Evolutionary conservation across 192 early-diverging fungal species (phyloP), one percentile per base, ranked within the genome.

Genomic region (Chytriomyces sp.): DNA sequence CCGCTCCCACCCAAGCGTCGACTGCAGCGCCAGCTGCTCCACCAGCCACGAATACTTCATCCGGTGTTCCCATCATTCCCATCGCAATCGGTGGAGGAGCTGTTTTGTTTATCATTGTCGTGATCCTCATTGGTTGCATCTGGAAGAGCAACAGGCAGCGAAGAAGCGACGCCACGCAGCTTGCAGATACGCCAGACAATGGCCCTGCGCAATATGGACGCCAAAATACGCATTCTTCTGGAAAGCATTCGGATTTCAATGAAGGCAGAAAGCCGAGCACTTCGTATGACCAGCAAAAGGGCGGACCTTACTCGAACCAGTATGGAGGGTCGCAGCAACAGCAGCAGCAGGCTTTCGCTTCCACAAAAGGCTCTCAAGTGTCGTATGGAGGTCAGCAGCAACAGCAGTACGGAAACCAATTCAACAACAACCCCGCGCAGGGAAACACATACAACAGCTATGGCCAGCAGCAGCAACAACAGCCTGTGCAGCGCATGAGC

Each of bases 71-170:
- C 18, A 13, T 18, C 8, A 73, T 73, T 45, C 60, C 47, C 28
- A 35, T 62, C 46, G 72, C 60, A 23, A 61, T 23, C 63, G 72
- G 72, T 5, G 72, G n/a, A 9, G 57, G 11, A 20, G 59, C 28
- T 45, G 20, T 62, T 9, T 62, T 73, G 7, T 61, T 73, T 5
- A 62, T 62, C 23, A 20, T 63, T n/a, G 72, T 62, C 5, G 26
- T 62, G 0, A 44, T 45, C 28, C 53, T 62, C 35, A 23, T 45
- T 13, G 49, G 69, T 28, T 35, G 11, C 2, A 48, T 20, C 20
- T 71, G 69, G 35, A 64, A 24, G 35, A 64, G 63, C 13, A 13
- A 24, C 63, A 28, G 18, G 23, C 35, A 64, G 20, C 28, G 28
- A 35, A 35, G 28, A 35, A 35, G 2, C 2, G 28, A 35, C 0